Evolutionary conservation across 2,329 filamentous ascomycete species (phyloP).

Genomic region (Diaporthe sp.): DNA sequence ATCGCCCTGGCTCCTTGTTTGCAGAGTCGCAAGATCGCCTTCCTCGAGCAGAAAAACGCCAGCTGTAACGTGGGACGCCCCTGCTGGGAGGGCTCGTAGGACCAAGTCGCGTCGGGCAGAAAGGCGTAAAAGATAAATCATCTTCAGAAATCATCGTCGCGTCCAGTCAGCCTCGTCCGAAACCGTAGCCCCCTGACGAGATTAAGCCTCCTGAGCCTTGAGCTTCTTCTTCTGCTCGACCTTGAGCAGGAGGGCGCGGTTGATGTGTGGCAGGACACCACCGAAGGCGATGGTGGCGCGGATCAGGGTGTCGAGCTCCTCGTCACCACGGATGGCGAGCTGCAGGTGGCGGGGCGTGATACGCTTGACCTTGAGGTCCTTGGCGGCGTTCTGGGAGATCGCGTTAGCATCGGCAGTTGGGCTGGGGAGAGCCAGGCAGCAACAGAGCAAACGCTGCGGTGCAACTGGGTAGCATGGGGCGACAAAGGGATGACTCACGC

Average conservation of each 20-base stretch:
- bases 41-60: background rate
- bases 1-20: background rate
- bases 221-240: constrained; percentile 54
- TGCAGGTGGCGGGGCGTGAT: constrained; percentile 98
- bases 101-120: background rate
- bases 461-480: constrained; percentile 14
- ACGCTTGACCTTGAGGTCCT: constrained; percentile 99
- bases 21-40: background rate
- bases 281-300: constrained; percentile 98
- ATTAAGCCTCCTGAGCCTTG: constrained; percentile 48
- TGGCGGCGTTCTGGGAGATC: constrained; percentile 82
- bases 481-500: constrained; percentile 64
- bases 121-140: constrained; percentile 6
- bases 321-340: constrained; percentile 97
- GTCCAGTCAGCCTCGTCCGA: background rate
- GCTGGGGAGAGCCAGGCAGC: background rate
- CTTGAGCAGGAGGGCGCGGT: constrained; percentile 82
- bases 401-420: background rate
- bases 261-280: constrained; percentile 98
- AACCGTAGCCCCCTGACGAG: background rate
- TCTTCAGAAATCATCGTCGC: constrained; percentile 10
- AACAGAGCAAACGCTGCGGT: constrained; percentile 1
- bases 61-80: background rate
- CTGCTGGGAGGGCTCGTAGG: background rate
- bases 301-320: constrained; percentile 97